Percentiles rank a stretch among this genome's conserved stretches.
Conservation (phyloP, 164 flowering plant species). For the Paratinospora sagittata region DNA sequence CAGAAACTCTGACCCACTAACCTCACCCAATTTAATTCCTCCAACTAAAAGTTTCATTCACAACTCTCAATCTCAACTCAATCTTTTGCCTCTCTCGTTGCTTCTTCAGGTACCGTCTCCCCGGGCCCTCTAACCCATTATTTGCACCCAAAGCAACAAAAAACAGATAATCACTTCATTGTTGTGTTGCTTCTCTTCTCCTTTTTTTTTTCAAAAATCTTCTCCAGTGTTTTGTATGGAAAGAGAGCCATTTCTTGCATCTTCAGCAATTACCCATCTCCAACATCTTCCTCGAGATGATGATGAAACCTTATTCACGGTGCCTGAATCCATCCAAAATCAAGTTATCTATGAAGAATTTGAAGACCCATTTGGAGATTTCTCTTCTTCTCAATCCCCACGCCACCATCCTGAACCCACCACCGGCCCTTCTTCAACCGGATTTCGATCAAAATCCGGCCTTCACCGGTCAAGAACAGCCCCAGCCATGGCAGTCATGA, state of each 20-base stretch:
- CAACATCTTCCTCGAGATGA: conserved; percentile 7
- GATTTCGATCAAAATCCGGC: conserved; percentile 4
- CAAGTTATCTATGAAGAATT: conserved; percentile 15
- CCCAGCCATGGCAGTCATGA: conserved; percentile 50
- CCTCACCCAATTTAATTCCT: neutral
- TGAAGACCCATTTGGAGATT: conserved; percentile 13
- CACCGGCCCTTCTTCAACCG: neutral
- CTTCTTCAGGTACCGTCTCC: neutral
- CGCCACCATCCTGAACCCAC: neutral
- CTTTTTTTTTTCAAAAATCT: neutral
- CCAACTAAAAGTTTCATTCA: neutral
- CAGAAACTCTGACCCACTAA: neutral
- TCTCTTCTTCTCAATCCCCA: neutral
- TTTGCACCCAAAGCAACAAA: neutral
- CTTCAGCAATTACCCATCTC: conserved; percentile 7
- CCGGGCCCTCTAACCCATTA: no score
- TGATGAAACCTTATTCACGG: conserved; percentile 12
- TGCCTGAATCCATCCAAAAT: conserved; percentile 6
- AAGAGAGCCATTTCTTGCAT: conserved; percentile 13
- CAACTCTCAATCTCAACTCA: no score
- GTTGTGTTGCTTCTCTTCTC: neutral
- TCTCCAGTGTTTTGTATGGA: conserved; percentile 15
- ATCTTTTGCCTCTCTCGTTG: no score
- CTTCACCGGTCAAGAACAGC: conserved; percentile 57
- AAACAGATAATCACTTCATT: neutral